Evolutionary conservation across 2,329 filamentous ascomycete genomes (phyloP), one percentile per base, ranked within the genome.

Genomic region (Dactylonectria estremocensis): DNA sequence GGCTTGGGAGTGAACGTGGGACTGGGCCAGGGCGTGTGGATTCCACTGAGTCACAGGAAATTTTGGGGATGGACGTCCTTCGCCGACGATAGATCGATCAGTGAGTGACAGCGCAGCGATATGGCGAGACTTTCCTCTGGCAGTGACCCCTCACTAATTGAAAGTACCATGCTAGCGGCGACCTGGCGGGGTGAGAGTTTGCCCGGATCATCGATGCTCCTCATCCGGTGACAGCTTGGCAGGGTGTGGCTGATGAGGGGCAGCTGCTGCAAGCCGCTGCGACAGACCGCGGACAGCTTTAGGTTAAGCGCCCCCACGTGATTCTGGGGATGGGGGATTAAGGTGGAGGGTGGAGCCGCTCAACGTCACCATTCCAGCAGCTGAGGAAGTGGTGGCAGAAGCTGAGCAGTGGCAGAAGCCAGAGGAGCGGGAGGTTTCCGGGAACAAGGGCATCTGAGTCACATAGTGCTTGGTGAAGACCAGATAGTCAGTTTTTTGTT

Each of bases 11-110:
- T 66, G 64, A 66, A 52, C 64, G 64, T 54, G 53, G 62, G 61
- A 67, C 66, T 70, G 57, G 64, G 53, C 68, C 64, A 65, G 66
- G 66, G 61, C 69, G 65, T 72, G 62, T 69, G 60, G 66, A 70
- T 66, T 67, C 31, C 60, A 67, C 68, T 78, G 77, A 83, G 81
- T 84, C 82, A 83, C 82, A 80, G 75, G 76, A 77, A 81, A 81
- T 79, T 81, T 82, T 80, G 78, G 74, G 74, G 66, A 69, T 68
- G 65, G 64, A 45, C 31, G n/a, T 20, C 50, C 69, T 73, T 70
- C 59, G 31, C 58, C 54, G 63, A 46, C 58, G 24, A 58, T 48
- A 16, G 43, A 43, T 46, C 35, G 40, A 45, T 53, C 18, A 33
- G 49, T 57, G 40, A 31, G 14, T 45, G 56, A 20, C 45, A 20